Evolutionary conservation across 768 basidiomycete genomes (phyloP), one percentile per base, ranked within the genome.

Genomic region (Lentinus tigrinus): DNA sequence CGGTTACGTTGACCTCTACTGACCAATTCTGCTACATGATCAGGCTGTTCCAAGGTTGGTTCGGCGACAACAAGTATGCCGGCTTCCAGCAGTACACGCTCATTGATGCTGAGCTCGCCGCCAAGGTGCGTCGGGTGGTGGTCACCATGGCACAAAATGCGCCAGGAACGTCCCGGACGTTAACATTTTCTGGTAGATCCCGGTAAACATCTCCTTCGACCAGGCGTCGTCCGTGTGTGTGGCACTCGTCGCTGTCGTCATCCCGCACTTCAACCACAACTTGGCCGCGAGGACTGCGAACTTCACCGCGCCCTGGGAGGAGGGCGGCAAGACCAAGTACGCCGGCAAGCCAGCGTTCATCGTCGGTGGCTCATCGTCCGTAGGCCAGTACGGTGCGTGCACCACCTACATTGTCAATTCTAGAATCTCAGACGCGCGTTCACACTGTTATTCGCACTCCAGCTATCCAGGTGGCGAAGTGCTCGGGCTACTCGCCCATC

Each of bases 211-310:
- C 23, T 68, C 68, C 0, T 73, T 73, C 56, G 76, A 77, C 10
- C 61, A 77, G 39, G 79, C 76, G 0, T 66, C 77, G 0, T 71
- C 78, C 4, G 64, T 80, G 17, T 77, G 79, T 1, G 62, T 75
- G 14, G 73, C 62, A 0, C 54, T 78, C 4, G 66, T 68, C 7
- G 74, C 76, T 19, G 58, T 52, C 21, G 52, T 52, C 4, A 10
- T 54, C 2, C 52, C 39, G 14, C 38, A 54, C 14, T 60, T 21
- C 37, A 36, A 52, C 47, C 38, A 40, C 42, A 24, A 36, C 16
- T 23, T 46, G 38, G 14, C 13, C 3, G 27, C 54, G 24, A 56
- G 38, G 14, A 47, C 28, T 31, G 49, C 37, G 17, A 44, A 31
- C 27, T 54, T 74, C 21, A 52, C 56, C 13, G 49, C 67, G 13